Evolutionary conservation across 768 basidiomycete genomes (phyloP), one percentile per base, ranked within the genome.

Genomic region (Pleurotus giganteus): DNA sequence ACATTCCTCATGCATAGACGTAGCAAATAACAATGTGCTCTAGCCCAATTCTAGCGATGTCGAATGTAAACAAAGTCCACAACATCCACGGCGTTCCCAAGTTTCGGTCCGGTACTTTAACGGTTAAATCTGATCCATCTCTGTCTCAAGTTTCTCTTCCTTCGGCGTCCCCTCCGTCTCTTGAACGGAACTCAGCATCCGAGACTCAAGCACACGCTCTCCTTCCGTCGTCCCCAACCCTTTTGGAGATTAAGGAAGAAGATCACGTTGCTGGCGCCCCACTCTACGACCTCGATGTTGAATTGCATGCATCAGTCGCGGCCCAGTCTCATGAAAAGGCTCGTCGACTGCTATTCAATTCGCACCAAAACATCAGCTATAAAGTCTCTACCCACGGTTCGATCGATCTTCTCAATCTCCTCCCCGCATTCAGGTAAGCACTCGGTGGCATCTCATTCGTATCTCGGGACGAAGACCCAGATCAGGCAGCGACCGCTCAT

Each of bases 321-420:
- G 44, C 58, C 31, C 46, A 54, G 4, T 54, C 65, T 32, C 58
- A 67, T 43, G 78, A 80, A 58, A 75, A 66, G 57, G 65, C 74
- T 34, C 76, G 77, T 24, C 70, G 74, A 28, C 39, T 79, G 11
- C 56, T 80, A 43, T 56, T 49, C 24, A 50, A 39, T 24, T 46
- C 54, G 15, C 45, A 21, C n/a, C 12, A 21, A 34, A 49, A 37
- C 12, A 63, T 58, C 55, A 42, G 61, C 19, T 39, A 74, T 6
- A 56, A 63, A 32, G 62, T 77, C 41, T 76, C 77, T 8, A 74
- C 73, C 62, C 73, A 71, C 28, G 73, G 79, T 2, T 60, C 61
- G 15, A 59, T 79, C 34, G 70, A 73, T 46, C 49, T 62, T 15
- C 43, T 71, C n/a, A 58, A 68, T 58, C 47, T 64, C 3, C 43